A percentile compares a stretch with the other conserved stretches of the same genome.
Evolutionary conservation across 2,329 filamentous ascomycete genomes (phyloP).

Genomic region (Fusarium equiseti): DNA sequence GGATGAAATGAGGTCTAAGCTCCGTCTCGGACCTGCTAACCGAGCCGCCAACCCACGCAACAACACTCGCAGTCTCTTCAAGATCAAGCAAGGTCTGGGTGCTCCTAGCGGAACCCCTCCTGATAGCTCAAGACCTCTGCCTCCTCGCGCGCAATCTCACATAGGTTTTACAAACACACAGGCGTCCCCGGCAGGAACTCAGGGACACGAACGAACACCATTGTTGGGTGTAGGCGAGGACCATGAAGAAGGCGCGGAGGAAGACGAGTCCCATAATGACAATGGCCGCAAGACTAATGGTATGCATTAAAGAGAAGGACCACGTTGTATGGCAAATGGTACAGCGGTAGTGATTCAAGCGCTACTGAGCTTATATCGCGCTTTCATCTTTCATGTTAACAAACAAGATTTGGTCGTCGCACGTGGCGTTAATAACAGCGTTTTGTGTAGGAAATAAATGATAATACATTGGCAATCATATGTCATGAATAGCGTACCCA

Average conservation of each 20-base stretch:
- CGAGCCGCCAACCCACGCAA: constrained; percentile 71
- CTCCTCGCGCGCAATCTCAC: constrained; percentile 42
- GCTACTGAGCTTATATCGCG: background rate
- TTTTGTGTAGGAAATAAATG: constrained; percentile 12
- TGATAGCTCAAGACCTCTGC: constrained; percentile 35
- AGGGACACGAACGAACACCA: constrained; percentile 49
- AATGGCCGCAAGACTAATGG: constrained; percentile 41
- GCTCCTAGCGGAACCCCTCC: constrained; percentile 21
- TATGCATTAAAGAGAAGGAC: constrained; percentile 18
- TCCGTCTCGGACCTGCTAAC: constrained; percentile 76
- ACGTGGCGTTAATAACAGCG: constrained; percentile 2
- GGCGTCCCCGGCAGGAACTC: constrained; percentile 2
- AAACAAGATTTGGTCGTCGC: background rate
- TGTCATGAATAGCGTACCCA: background rate
- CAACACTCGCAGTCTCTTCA: constrained; percentile 72
- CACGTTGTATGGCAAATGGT: constrained; percentile 10
- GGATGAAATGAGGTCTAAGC: constrained; percentile 71
- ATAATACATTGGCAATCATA: constrained; percentile 5
- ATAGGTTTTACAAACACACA: constrained; percentile 35
- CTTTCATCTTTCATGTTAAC: background rate
- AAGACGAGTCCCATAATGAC: constrained; percentile 17
- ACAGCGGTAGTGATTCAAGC: background rate
- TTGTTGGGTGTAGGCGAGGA: constrained; percentile 47
- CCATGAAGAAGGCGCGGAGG: constrained; percentile 37
- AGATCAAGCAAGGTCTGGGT: constrained; percentile 68